These are phyloP conservation scores for Phytopythium delawarense DNA, from an alignment of 352 stramenopile species.

Conservation along the genomic window DNA sequence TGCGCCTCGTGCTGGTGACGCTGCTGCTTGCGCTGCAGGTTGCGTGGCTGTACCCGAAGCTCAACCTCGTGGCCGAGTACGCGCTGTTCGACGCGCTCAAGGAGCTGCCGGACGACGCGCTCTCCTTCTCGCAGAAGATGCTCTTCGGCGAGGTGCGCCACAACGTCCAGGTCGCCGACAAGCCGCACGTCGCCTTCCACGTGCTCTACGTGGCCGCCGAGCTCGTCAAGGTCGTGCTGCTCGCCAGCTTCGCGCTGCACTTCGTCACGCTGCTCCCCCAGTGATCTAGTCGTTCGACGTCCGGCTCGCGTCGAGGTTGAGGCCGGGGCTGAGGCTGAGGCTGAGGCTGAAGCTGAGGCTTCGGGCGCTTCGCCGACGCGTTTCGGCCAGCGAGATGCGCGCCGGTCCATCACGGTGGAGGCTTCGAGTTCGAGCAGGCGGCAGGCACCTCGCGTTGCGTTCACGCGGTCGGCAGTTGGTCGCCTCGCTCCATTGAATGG, in stretches of 20 bases:
- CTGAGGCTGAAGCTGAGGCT: too few relatives aligned
- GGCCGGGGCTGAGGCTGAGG: too few relatives aligned
- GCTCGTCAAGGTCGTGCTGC: slow-evolving; percentile 43
- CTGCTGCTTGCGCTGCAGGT: slow-evolving; percentile 39
- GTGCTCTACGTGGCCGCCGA: slow-evolving; percentile 42
- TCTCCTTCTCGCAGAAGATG: slow-evolving; percentile 64
- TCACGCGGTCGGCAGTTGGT: too few relatives aligned
- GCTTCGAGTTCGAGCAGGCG: too few relatives aligned
- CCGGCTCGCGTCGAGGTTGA: too few relatives aligned
- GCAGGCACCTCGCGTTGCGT: too few relatives aligned
- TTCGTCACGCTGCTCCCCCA: slow-evolving; percentile 40
- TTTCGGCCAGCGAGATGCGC: too few relatives aligned
- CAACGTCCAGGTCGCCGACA: slow-evolving; percentile 35
- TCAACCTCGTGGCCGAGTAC: slow-evolving; percentile 49
- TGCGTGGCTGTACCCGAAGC: slow-evolving; percentile 43
- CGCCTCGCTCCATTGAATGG: neutral
- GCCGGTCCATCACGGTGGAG: too few relatives aligned
- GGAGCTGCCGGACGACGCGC: slow-evolving; percentile 35
- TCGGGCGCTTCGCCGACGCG: too few relatives aligned
- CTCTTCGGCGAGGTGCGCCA: slow-evolving; percentile 48
- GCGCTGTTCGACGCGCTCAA: slow-evolving; percentile 55
- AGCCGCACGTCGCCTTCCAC: slow-evolving; percentile 36
- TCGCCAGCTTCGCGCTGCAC: slow-evolving; percentile 39
- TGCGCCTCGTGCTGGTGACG: slow-evolving; percentile 29
- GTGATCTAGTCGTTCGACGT: slow-evolving; percentile 1